phyloP scores from a whole-genome alignment of 2,329 filamentous ascomycete genomes.

The Aspergillus terreus region DNA sequence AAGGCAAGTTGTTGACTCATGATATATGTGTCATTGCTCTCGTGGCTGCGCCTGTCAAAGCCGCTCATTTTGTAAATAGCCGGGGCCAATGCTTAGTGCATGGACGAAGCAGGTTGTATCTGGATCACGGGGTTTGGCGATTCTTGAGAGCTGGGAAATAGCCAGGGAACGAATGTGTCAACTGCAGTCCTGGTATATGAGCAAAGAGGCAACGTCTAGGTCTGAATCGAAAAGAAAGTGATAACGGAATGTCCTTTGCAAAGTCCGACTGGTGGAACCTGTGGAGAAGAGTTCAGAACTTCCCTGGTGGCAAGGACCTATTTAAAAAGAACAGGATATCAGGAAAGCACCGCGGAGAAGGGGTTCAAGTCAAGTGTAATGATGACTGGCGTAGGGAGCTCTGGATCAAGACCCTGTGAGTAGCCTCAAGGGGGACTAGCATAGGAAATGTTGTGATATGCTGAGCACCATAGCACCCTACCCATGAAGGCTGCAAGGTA shows the following conservation, averaged over 20 bases:
- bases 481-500: constrained; percentile 17
- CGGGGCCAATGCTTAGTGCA: too few species aligned
- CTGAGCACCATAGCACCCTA: constrained; percentile 26
- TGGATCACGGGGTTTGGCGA: too few species aligned
- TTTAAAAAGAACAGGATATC: background rate
- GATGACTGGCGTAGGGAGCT: background rate
- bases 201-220: background rate
- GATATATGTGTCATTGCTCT: constrained; percentile 33
- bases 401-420: background rate
- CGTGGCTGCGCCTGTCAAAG: constrained; percentile 36
- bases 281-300: background rate
- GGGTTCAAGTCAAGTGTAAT: background rate
- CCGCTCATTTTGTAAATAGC: constrained; percentile 31
- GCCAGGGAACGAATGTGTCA: too few species aligned
- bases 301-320: background rate
- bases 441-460: constrained; percentile 19
- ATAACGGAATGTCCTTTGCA: too few species aligned
- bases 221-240: too few species aligned
- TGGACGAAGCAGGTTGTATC: too few species aligned
- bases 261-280: background rate
- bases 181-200: too few species aligned
- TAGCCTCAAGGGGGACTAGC: constrained; percentile 7
- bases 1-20: constrained; percentile 32
- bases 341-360: background rate
- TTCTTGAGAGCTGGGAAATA: too few species aligned